Evolutionary conservation across 2,329 filamentous ascomycete genomes (phyloP), one percentile per base, ranked within the genome.

Genomic region (Fusarium sp.): DNA sequence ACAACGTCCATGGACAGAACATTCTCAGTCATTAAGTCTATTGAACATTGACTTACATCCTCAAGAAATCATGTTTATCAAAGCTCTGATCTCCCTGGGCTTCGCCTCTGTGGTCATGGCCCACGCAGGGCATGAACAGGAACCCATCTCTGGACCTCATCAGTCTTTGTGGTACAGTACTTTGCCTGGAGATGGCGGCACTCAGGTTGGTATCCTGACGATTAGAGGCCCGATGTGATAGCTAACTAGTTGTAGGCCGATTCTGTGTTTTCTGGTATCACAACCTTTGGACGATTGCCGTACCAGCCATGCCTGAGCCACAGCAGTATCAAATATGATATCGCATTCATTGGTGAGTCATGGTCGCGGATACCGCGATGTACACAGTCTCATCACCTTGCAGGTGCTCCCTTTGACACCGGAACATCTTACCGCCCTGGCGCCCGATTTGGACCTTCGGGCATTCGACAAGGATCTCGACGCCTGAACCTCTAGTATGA

Each of bases 251-350:
- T 37, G 0, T 1, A 95, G 92, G 94, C 94, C 69, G 94, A 97
- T 82, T 95, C 94, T 1, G 94, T 97, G 67, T 97, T 97, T 84
- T 96, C 93, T 1, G 94, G 94, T 31, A 97, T 97, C 79, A 93
- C 93, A 1, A 97, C 94, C 9, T 97, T 97, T 80, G 94, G 94
- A 13, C 91, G 94, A 60, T 85, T 97, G 48, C 91, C 92, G 7
- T 97, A 97, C 83, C 90, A 88, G 67, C 93, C 93, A 4, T 97
- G 94, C 81, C 86, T 97, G 5, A 86, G 89, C n/a, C 92, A 89
- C 71, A 87, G 90, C 45, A 88, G 91, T 29, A 91, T 92, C 74
- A 90, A 92, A 78, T 97, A 93, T 77, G 94, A 97, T 75, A 95
- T 97, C 82, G 94, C 94, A 2, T 97, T 97, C 82, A 90, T 97